A percentile compares a stretch with the other conserved stretches of the same genome.
These are phyloP conservation scores for Eucalyptus pumila DNA, from an alignment of 345 rosid genomes.

Conservation along the genomic window DNA sequence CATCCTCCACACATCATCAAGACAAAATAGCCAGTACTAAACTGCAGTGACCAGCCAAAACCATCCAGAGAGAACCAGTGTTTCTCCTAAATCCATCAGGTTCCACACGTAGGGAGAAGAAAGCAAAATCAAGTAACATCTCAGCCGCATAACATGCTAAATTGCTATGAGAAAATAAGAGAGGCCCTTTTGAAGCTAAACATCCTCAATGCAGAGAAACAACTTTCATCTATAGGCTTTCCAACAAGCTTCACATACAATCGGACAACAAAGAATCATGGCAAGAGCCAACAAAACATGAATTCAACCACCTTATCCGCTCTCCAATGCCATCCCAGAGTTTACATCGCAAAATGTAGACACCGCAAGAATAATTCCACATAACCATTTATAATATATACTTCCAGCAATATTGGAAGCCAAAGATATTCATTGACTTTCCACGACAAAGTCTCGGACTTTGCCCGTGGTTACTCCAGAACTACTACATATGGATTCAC, in stretches of 20 bases:
- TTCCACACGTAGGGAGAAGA: neutral
- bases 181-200: neutral
- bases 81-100: neutral
- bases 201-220: neutral
- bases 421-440: neutral
- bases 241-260: neutral
- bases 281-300: neutral
- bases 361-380: neutral
- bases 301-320: neutral
- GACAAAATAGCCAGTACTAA: neutral
- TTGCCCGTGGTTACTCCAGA: neutral
- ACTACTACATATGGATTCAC: neutral
- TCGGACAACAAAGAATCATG: neutral
- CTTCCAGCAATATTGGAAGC: neutral
- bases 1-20: neutral
- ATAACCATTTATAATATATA: neutral
- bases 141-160: neutral
- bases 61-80: neutral
- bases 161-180: neutral
- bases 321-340: neutral
- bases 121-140: neutral
- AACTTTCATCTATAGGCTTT: neutral
- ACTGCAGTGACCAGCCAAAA: neutral
- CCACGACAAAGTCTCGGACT: neutral
- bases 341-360: neutral